Percentiles rank a stretch among this genome's conserved stretches.
phyloP scores from a whole-genome alignment of 345 rosid species.

The Aegle marmelos region DNA sequence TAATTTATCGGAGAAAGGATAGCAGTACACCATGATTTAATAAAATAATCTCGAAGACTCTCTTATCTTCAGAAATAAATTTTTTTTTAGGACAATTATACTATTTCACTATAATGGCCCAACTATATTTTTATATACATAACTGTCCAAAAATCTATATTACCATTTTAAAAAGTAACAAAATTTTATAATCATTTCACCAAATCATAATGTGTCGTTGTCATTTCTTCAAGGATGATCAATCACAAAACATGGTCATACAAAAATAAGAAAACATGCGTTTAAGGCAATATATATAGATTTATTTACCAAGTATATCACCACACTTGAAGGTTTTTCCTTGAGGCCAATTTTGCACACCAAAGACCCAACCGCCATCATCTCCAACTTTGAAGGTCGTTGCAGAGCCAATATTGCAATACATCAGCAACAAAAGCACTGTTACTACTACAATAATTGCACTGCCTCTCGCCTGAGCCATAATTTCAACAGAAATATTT shows the following conservation, averaged over 20 bases:
- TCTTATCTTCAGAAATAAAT: too few relatives aligned
- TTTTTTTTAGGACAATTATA: too few relatives aligned
- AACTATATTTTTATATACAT: too few relatives aligned
- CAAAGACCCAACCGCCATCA: not conserved
- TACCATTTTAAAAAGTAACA: too few relatives aligned
- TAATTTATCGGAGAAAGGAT: too few relatives aligned
- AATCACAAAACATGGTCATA: not conserved
- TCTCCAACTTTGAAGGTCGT: not conserved
- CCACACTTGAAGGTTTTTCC: not conserved
- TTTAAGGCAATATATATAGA: not conserved
- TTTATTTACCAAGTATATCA: not conserved
- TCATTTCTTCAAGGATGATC: not conserved
- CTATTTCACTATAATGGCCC: too few relatives aligned
- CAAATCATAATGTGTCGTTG: too few relatives aligned
- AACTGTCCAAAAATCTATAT: too few relatives aligned
- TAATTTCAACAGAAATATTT: not conserved
- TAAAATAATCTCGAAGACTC: too few relatives aligned
- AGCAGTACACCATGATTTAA: too few relatives aligned
- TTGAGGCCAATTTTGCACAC: not conserved
- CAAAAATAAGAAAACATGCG: not conserved
- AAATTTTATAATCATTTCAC: too few relatives aligned
- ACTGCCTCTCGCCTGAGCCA: conserved; percentile 1
- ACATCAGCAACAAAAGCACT: not conserved
- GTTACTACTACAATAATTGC: not conserved
- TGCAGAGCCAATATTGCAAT: not conserved